phyloP scores from a whole-genome alignment of 179 eudicot species.

The Camellia oleifera region DNA sequence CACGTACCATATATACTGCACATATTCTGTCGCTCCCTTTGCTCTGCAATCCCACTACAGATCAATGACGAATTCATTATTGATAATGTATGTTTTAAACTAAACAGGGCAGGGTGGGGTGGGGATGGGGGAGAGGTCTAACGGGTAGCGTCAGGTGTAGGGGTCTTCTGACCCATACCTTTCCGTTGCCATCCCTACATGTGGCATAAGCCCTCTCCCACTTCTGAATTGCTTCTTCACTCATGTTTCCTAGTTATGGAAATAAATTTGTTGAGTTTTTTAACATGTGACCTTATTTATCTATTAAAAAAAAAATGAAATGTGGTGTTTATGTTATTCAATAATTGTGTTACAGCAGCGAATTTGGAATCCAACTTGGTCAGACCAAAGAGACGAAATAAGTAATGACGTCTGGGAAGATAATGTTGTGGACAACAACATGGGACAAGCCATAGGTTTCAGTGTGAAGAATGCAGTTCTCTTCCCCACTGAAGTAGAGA shows the following conservation, averaged over 20 bases:
- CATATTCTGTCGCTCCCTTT: too few species aligned
- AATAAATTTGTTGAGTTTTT: not conserved
- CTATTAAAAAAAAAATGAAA: too few species aligned
- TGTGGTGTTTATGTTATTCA: not conserved
- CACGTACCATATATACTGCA: too few species aligned
- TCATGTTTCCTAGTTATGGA: not conserved
- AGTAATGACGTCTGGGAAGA: constrained; percentile 32
- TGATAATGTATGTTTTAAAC: too few species aligned
- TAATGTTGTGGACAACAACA: constrained; percentile 2
- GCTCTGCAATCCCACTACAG: too few species aligned
- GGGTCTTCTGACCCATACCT: too few species aligned
- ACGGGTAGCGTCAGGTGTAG: too few species aligned
- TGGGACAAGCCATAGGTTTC: constrained; percentile 67
- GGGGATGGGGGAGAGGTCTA: too few species aligned
- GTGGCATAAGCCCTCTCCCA: not conserved
- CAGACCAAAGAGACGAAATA: constrained; percentile 36
- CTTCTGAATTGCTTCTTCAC: not conserved
- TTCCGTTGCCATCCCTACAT: too few species aligned
- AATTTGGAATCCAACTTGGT: constrained; percentile 64
- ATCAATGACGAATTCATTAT: too few species aligned
- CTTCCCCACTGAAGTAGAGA: constrained; percentile 94
- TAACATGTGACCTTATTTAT: not conserved
- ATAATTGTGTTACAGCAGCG: constrained; percentile 49
- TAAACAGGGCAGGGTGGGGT: too few species aligned
- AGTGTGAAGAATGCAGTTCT: constrained; percentile 87